Conservation (phyloP, 305 asterid species). For the Fraxinus platypoda region DNA sequence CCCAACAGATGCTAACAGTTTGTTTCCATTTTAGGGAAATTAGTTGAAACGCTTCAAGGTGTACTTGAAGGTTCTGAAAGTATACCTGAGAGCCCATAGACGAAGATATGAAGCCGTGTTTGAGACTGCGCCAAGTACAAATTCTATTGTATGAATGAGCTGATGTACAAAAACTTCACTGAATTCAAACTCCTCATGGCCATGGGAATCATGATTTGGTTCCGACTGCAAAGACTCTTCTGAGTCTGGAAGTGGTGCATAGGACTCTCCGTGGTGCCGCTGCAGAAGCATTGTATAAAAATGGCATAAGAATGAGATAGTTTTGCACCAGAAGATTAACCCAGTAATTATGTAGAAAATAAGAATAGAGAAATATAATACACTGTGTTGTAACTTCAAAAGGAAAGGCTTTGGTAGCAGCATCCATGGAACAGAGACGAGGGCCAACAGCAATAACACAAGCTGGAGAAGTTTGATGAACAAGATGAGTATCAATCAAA, state of each 20-base stretch:
- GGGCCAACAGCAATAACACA: slow-evolving; percentile 58
- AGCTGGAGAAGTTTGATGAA: slow-evolving; percentile 46
- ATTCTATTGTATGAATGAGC: slow-evolving; percentile 90
- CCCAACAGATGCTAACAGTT: neutral
- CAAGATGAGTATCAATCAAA: slow-evolving; percentile 18
- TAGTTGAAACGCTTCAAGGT: slow-evolving; percentile 8
- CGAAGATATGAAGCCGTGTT: slow-evolving; percentile 97
- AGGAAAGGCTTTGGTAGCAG: slow-evolving; percentile 90
- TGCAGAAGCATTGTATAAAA: slow-evolving; percentile 33
- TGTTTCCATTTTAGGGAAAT: neutral
- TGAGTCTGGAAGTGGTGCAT: slow-evolving; percentile 56
- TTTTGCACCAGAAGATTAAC: slow-evolving; percentile 11
- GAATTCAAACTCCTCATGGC: slow-evolving; percentile 91
- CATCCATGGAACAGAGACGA: slow-evolving; percentile 94
- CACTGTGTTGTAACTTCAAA: slow-evolving; percentile 69
- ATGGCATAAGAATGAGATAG: neutral
- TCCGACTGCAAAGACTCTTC: slow-evolving; percentile 78
- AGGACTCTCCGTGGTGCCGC: slow-evolving; percentile 82
- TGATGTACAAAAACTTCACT: slow-evolving; percentile 91
- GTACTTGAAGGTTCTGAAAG: slow-evolving; percentile 12
- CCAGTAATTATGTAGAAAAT: slow-evolving; percentile 11
- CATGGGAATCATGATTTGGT: slow-evolving; percentile 63
- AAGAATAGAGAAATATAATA: slow-evolving; percentile 29
- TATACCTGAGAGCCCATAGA: slow-evolving; percentile 95
- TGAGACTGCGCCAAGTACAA: slow-evolving; percentile 97